Base-by-base conservation (phyloP, 2,329 filamentous ascomycete species). In the Plenodomus lindquistii region DNA sequence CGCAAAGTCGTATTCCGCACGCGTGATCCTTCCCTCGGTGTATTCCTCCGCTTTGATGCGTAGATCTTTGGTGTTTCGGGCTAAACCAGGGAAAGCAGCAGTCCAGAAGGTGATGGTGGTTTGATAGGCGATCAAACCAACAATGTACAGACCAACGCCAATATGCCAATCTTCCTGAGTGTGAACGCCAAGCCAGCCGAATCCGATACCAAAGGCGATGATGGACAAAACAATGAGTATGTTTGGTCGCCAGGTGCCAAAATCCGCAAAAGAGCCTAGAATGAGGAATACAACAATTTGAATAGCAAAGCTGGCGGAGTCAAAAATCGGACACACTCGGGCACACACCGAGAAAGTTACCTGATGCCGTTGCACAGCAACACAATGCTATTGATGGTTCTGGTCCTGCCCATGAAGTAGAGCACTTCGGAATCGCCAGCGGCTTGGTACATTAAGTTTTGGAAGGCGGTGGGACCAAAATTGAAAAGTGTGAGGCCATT, bases 51-150 rank as follows among this genome's bases (percentile, higher is more conserved):
- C 72, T 4, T 81, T 80, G 44, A 77, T 77, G 20, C 81, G 73
- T 61, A 84, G 70, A 19, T 79, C 73, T 1, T 66, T 60, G 1
- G 79, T 81, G 55, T 84, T 83, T 6, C 81, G 69, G 4, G 82
- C 81, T 7, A 85, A 69, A 0, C 80, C 76, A 3, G 82, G 81
- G 48, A 85, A 85, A 0, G 85, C 84, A 0, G 85, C 66, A 2
- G 84, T 86, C 83, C 85, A 88, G 65, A 87, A 88, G 0, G 85
- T 87, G 40, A 87, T 73, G 0, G 83, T 85, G 2, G 85, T 80
- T 67, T 87, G 85, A 57, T 87, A 88, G 1, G 81, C 80, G 53
- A 88, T 84, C 36, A 87, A 66, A 2, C 85, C 85, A 15, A 87
- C 79, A 46, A 88, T 85, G 64, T 88, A 88, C 3, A 89, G 66